Evolutionary conservation across 768 basidiomycete genomes (phyloP).

Genomic region (Pisolithus marmoratus): DNA sequence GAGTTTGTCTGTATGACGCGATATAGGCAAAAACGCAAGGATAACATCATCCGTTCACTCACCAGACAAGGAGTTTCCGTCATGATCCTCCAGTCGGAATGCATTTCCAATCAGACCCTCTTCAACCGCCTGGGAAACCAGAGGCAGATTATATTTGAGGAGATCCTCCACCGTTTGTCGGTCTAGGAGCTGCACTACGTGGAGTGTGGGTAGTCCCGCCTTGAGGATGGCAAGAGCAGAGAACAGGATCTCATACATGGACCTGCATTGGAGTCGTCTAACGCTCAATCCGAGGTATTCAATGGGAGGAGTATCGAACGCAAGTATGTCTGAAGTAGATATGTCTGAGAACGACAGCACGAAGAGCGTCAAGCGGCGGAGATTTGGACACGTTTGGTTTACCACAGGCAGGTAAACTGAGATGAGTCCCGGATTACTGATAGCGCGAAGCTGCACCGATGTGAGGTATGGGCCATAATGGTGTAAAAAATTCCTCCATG

Average conservation of each 20-base stretch:
- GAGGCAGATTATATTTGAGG: slow-evolving; percentile 10
- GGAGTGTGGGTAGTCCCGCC: slow-evolving; percentile 12
- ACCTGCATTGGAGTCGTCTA: neutral
- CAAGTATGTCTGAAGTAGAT: neutral
- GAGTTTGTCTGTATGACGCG: neutral
- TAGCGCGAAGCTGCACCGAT: slow-evolving; percentile 9
- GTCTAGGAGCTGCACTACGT: slow-evolving; percentile 18
- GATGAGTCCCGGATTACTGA: neutral
- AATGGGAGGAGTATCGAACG: slow-evolving; percentile 7
- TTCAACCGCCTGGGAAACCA: slow-evolving; percentile 5
- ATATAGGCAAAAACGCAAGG: neutral
- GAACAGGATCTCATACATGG: slow-evolving; percentile 9
- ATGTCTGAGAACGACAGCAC: slow-evolving; percentile 2
- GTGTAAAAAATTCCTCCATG: slow-evolving; percentile 12
- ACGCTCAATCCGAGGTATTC: slow-evolving; percentile 12
- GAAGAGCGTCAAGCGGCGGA: slow-evolving; percentile 15
- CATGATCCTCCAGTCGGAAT: slow-evolving; percentile 20
- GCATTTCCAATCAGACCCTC: neutral
- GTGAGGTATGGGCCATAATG: slow-evolving; percentile 12
- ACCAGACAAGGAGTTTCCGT: slow-evolving; percentile 19
- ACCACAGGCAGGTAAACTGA: slow-evolving; percentile 5
- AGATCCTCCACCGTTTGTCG: slow-evolving; percentile 12
- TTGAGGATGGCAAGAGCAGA: slow-evolving; percentile 6
- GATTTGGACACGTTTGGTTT: slow-evolving; percentile 9
- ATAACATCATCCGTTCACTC: neutral